These are phyloP conservation scores for Globisporangium paddicum DNA, from an alignment of 352 stramenopile genomes.

Conservation along the genomic window DNA sequence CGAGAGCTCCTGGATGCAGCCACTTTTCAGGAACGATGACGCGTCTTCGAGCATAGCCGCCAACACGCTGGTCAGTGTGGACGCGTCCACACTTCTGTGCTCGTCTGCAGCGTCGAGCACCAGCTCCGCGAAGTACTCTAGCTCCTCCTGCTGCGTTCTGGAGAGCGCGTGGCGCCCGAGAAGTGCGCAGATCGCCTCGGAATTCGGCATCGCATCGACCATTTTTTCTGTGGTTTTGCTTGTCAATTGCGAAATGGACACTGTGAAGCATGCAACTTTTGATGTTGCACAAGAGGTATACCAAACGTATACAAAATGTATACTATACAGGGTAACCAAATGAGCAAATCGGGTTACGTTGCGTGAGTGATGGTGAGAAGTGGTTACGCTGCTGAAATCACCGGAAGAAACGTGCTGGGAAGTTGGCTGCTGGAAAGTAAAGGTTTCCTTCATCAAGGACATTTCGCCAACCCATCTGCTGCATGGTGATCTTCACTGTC, in stretches of 20 bases:
- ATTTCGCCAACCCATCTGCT: background rate
- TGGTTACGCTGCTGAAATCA: background rate
- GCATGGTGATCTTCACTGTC: background rate
- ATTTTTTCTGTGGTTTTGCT: constrained; percentile 2
- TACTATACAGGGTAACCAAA: too few relatives aligned
- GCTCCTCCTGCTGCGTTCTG: constrained; percentile 23
- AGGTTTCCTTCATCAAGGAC: background rate
- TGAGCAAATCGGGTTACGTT: background rate
- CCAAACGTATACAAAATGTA: too few relatives aligned
- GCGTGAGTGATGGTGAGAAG: constrained; percentile 4
- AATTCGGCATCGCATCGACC: background rate
- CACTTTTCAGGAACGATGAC: constrained; percentile 28
- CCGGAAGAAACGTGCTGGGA: background rate
- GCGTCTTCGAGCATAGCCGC: constrained; percentile 42
- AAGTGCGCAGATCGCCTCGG: constrained; percentile 21
- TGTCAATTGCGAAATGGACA: constrained; percentile 7
- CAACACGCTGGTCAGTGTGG: constrained; percentile 22
- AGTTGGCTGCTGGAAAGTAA: background rate
- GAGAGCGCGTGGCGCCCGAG: constrained; percentile 15
- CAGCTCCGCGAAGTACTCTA: constrained; percentile 67
- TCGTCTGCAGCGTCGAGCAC: constrained; percentile 47
- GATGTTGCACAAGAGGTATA: too few relatives aligned
- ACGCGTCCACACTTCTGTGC: constrained; percentile 11
- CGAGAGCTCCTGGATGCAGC: constrained; percentile 13
- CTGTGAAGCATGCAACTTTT: background rate